These are phyloP conservation scores for Fusarium marasasianum DNA, from an alignment of 2,329 filamentous ascomycete species.

Conservation along the genomic window DNA sequence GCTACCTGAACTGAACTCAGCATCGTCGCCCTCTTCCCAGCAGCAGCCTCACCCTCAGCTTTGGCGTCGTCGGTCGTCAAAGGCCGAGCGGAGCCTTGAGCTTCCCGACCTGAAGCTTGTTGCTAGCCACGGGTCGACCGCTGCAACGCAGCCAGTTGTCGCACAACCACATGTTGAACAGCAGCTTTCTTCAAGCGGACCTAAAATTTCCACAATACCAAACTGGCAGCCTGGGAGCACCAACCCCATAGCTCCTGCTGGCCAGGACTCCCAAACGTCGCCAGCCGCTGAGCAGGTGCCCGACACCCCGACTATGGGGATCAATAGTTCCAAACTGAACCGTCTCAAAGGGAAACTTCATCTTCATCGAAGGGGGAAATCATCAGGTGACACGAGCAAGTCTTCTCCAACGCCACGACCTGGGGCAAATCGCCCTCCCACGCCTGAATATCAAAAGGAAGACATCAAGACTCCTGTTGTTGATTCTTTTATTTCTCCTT, in stretches of 20 bases:
- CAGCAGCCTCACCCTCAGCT: slow-evolving; percentile 47
- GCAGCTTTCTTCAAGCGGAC: slow-evolving; percentile 25
- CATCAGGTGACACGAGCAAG: slow-evolving; percentile 37
- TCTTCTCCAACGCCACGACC: slow-evolving; percentile 30
- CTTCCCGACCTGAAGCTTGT: slow-evolving; percentile 60
- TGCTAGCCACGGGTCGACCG: slow-evolving; percentile 61
- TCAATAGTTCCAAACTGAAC: slow-evolving; percentile 46
- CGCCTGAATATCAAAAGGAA: slow-evolving; percentile 59
- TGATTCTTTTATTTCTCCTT: slow-evolving; percentile 52
- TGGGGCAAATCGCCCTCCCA: slow-evolving; percentile 54
- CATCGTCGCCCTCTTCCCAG: slow-evolving; percentile 39
- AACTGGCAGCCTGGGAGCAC: slow-evolving; percentile 26
- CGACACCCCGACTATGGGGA: slow-evolving; percentile 46
- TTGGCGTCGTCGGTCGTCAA: slow-evolving; percentile 63
- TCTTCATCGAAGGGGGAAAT: slow-evolving; percentile 38
- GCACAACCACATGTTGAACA: slow-evolving; percentile 25
- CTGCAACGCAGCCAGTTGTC: slow-evolving; percentile 41
- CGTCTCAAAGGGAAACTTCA: slow-evolving; percentile 45
- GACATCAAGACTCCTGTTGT: slow-evolving; percentile 52
- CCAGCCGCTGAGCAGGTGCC: slow-evolving; percentile 24
- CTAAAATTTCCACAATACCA: slow-evolving; percentile 28
- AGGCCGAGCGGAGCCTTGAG: slow-evolving; percentile 57
- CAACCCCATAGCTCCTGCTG: slow-evolving; percentile 15
- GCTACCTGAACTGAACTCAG: slow-evolving; percentile 29
- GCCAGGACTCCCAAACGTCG: slow-evolving; percentile 12